phyloP scores from a whole-genome alignment of 2,329 filamentous ascomycete genomes.

The Anisogramma anomala region DNA sequence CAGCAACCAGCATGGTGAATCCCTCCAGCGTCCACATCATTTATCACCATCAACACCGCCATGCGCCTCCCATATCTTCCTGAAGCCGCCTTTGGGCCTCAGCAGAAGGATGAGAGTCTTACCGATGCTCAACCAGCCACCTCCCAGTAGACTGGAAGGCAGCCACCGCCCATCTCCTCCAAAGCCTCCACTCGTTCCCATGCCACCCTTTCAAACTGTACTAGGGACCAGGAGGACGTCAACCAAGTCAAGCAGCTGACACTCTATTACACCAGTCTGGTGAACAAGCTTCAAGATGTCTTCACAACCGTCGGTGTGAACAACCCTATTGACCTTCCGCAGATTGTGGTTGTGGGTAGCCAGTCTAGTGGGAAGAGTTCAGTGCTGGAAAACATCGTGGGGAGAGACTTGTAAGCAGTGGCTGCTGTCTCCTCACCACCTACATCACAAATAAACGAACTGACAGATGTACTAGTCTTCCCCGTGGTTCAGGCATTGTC shows the following conservation, averaged over 20 bases:
- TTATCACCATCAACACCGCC: background rate
- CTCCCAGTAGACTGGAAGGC: background rate
- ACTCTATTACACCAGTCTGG: conserved; percentile 55
- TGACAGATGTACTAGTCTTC: conserved; percentile 49
- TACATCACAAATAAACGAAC: background rate
- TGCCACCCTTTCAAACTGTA: background rate
- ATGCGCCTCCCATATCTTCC: no score
- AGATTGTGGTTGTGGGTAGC: conserved; percentile 96
- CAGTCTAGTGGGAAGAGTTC: conserved; percentile 99
- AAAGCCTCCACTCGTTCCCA: background rate
- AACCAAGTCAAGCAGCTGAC: conserved; percentile 56
- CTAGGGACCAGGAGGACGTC: conserved; percentile 32
- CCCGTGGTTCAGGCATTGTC: conserved; percentile 94
- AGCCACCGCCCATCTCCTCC: no score
- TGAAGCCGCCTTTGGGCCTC: no score
- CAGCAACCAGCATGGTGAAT: background rate
- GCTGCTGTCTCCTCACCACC: conserved; percentile 1
- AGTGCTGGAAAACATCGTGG: conserved; percentile 96
- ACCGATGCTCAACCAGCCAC: background rate
- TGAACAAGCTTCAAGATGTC: conserved; percentile 99
- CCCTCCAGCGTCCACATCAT: background rate
- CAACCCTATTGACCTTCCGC: conserved; percentile 97
- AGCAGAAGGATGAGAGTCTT: no score
- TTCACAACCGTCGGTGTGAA: conserved; percentile 97
- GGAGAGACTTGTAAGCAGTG: conserved; percentile 80